phyloP scores from a whole-genome alignment of 2,329 filamentous ascomycete species.

The Aureobasidium sp. region DNA sequence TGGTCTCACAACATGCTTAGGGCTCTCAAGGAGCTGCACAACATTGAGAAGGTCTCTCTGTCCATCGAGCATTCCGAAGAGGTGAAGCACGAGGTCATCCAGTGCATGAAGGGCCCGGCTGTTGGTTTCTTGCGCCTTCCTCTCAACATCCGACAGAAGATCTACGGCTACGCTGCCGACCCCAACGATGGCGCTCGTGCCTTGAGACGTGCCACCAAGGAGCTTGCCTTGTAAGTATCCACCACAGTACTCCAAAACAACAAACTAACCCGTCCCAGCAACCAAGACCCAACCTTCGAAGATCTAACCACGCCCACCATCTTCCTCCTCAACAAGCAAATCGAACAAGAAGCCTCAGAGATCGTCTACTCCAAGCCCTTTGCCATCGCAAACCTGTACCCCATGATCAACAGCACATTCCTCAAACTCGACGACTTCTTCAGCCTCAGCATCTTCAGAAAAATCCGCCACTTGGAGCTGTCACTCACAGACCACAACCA shows the following conservation, averaged over 20 bases:
- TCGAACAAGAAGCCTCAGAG: slow-evolving; percentile 23
- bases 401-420: slow-evolving; percentile 15
- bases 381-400: slow-evolving; percentile 17
- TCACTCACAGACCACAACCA: slow-evolving; percentile 22
- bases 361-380: slow-evolving; percentile 25
- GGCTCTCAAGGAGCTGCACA: slow-evolving; percentile 16
- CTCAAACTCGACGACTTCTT: slow-evolving; percentile 19
- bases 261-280: neutral
- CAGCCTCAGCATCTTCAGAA: slow-evolving; percentile 16
- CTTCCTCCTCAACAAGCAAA: slow-evolving; percentile 28
- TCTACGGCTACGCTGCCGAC: slow-evolving; percentile 21
- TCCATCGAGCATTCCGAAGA: slow-evolving; percentile 17
- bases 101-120: slow-evolving; percentile 17
- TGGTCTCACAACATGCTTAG: slow-evolving; percentile 17
- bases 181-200: slow-evolving; percentile 15
- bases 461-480: slow-evolving; percentile 19
- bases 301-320: slow-evolving; percentile 23
- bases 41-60: slow-evolving; percentile 20
- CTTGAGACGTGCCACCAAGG: neutral
- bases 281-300: neutral
- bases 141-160: slow-evolving; percentile 20
- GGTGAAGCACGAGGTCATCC: slow-evolving; percentile 18
- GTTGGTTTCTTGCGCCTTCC: slow-evolving; percentile 21
- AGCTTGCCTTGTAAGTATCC: neutral
- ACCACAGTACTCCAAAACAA: neutral